Evolutionary conservation across 2,329 filamentous ascomycete genomes (phyloP).

Genomic region (Orbilia javanica): DNA sequence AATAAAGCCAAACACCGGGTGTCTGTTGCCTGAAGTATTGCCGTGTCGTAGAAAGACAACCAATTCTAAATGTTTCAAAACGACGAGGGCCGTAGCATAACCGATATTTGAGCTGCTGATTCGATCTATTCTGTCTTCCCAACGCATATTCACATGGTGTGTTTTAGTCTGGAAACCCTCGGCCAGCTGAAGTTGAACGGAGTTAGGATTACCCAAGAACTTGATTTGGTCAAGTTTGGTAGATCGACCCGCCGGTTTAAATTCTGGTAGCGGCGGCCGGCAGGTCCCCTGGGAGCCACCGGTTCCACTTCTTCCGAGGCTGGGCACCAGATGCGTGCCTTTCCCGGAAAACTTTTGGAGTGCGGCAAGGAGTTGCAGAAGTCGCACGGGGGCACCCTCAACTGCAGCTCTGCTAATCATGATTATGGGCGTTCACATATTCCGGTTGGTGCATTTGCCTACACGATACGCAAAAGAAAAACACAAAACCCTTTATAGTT

Average conservation of each 20-base stretch:
- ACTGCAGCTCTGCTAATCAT: conserved; percentile 15
- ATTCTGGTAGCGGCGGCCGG: conserved; percentile 45
- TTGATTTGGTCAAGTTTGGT: conserved; percentile 15
- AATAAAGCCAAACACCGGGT: neutral
- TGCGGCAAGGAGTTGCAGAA: conserved; percentile 25
- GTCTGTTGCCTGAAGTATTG: conserved; percentile 45
- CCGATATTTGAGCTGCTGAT: conserved; percentile 23
- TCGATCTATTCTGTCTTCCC: neutral
- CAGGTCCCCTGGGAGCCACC: conserved; percentile 39
- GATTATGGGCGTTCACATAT: conserved; percentile 10
- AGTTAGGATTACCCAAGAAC: conserved; percentile 41
- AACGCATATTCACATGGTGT: conserved; percentile 45
- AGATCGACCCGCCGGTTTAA: conserved; percentile 40
- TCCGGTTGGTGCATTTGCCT: conserved; percentile 6
- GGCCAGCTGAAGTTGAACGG: conserved; percentile 42
- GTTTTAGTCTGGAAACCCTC: conserved; percentile 34
- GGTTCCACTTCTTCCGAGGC: conserved; percentile 54
- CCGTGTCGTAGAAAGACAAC: conserved; percentile 11
- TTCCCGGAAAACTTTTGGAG: conserved; percentile 21
- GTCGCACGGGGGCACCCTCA: conserved; percentile 1
- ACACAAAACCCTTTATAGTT: conserved; percentile 8
- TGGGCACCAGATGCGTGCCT: neutral
- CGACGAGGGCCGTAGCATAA: conserved; percentile 4
- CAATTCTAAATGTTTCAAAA: conserved; percentile 39
- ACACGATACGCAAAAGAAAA: conserved; percentile 16